Evolutionary conservation across 805 yeast genomes (phyloP), one percentile per base, ranked within the genome.

Genomic region (Lachancea cidri): DNA sequence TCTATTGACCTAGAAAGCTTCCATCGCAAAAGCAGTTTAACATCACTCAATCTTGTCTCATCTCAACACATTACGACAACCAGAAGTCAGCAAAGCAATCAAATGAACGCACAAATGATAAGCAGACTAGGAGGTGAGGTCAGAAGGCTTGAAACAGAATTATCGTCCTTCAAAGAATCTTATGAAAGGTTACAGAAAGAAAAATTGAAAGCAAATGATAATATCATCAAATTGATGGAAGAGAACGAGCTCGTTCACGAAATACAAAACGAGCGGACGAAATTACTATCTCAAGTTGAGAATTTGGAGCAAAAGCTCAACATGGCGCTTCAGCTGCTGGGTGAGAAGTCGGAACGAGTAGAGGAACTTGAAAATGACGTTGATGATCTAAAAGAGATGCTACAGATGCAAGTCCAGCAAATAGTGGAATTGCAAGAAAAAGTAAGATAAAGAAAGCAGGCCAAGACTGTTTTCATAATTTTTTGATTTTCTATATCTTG

Each of bases 361-460:
- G 84, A 80, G 42, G 98, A 93, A 61, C 70, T 93, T 35, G 74
- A 72, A 49, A 95, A 94, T 5, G 98, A 93, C 56, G 91, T 93
- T 14, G 73, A 70, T 4, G 98, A 93, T 62, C 70, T 91, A 62
- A 93, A 93, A 63, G 94, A 86, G 35, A 69, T 93, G 68, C 74
- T 87, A 60, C 73, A 78, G 46, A 75, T 75, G 47, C 98, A 91
- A 62, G 89, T 91, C 33, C 94, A 86, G 60, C 93, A 89, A 49
- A 73, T 91, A 76, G 79, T 87, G 33, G 82, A 75, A 33, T 51
- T 83, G 52, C 85, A 81, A 49, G 68, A 58, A 36, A 45, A 42
- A 7, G 18, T 41, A 22, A 43, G 49, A 44, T 51, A 27, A 45
- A 22, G 9, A n/a, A n/a, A n/a, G n/a, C n/a, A n/a, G n/a, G n/a